These are phyloP conservation scores for Gracilaria vermiculophylla DNA, from an alignment of 23 red algal species.

Conservation along the genomic window DNA sequence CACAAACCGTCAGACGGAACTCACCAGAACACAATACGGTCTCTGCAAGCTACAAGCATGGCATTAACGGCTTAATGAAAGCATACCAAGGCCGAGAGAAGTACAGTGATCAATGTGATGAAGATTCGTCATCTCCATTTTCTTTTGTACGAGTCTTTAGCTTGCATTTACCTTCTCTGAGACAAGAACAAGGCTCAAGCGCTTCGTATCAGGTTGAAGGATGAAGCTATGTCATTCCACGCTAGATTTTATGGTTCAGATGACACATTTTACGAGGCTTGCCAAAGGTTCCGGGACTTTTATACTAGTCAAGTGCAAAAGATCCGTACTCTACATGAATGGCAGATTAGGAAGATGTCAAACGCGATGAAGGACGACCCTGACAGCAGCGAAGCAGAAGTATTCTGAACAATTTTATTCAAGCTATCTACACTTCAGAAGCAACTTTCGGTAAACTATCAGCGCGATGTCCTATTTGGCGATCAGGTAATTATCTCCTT, in stretches of 20 bases:
- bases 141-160: no score
- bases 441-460: not conserved
- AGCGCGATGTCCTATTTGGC: not conserved
- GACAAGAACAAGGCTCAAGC: no score
- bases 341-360: not conserved
- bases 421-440: not conserved
- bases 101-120: no score
- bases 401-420: conserved; percentile 3
- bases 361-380: conserved; percentile 16
- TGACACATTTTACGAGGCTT: not conserved
- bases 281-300: not conserved
- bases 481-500: conserved; percentile 5
- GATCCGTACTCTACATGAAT: not conserved
- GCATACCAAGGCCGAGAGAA: not conserved
- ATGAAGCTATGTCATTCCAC: not conserved
- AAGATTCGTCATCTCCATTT: no score
- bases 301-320: not conserved
- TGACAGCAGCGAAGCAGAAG: not conserved
- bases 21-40: no score
- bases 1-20: no score
- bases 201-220: no score
- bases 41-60: no score
- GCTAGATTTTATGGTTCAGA: not conserved
- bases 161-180: no score
- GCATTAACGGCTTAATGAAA: not conserved